Conservation (phyloP, 176 grass and related monocot species). For the Melocanna baccifera region DNA sequence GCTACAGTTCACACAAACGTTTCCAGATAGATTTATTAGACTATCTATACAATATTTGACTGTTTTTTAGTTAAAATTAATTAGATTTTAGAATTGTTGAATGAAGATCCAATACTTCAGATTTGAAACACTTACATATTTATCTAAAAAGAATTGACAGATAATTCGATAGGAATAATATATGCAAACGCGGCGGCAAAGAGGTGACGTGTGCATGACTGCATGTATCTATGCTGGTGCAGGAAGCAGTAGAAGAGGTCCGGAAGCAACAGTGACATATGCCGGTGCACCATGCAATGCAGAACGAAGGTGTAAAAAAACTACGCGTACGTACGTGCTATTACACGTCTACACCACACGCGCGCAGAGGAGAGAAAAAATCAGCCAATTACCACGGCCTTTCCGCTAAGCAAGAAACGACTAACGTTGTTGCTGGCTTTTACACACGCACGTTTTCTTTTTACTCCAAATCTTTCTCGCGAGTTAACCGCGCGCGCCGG, state of each 20-base stretch:
- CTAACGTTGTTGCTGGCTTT: not conserved
- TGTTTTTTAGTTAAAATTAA: too few relatives aligned
- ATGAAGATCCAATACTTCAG: too few relatives aligned
- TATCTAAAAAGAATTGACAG: not conserved
- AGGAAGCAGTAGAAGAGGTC: not conserved
- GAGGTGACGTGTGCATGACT: not conserved
- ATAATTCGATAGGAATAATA: not conserved
- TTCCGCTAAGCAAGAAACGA: not conserved
- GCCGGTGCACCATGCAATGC: slow-evolving; percentile 31
- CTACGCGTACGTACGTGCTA: too few relatives aligned
- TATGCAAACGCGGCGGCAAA: not conserved
- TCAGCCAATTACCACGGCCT: not conserved
- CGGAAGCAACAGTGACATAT: not conserved
- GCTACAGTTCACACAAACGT: not conserved
- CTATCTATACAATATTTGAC: too few relatives aligned
- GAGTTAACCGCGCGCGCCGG: not conserved
- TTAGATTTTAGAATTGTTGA: too few relatives aligned
- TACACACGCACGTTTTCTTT: not conserved
- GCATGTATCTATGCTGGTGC: not conserved
- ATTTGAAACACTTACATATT: too few relatives aligned
- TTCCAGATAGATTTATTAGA: not conserved
- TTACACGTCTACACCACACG: too few relatives aligned
- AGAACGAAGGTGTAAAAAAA: not conserved
- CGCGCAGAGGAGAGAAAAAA: not conserved
- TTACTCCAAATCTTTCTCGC: not conserved